phyloP scores from a whole-genome alignment of 2,329 filamentous ascomycete species.

The Exophiala mesophila region DNA sequence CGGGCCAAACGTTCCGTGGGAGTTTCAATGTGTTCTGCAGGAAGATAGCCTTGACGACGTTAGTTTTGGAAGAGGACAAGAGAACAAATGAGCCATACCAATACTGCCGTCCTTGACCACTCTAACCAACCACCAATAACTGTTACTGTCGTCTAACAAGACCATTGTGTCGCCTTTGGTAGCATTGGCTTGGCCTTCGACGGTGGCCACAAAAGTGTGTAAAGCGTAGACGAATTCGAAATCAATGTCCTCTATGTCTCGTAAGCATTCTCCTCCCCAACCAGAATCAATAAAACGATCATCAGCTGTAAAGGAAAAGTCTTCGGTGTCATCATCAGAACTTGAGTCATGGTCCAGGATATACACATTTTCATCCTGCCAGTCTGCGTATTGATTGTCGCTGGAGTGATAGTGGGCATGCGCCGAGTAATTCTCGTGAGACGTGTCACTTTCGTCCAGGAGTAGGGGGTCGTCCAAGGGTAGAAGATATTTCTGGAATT shows the following conservation, averaged over 20 bases:
- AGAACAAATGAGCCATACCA: slow-evolving; percentile 43
- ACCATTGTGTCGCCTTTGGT: slow-evolving; percentile 99
- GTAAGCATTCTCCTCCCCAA: slow-evolving; percentile 81
- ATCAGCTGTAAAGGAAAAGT: slow-evolving; percentile 54
- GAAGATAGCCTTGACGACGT: slow-evolving; percentile 69
- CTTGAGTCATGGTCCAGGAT: slow-evolving; percentile 42
- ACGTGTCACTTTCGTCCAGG: slow-evolving; percentile 24
- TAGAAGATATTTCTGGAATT: slow-evolving; percentile 36
- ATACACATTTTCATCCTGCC: slow-evolving; percentile 33
- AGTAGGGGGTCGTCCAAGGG: slow-evolving; percentile 41
- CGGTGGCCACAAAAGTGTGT: slow-evolving; percentile 95
- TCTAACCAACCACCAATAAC: slow-evolving; percentile 98
- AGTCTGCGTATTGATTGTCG: slow-evolving; percentile 21
- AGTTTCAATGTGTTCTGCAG: slow-evolving; percentile 96
- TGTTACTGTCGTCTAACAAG: slow-evolving; percentile 94
- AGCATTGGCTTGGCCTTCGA: slow-evolving; percentile 96
- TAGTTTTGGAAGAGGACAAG: slow-evolving; percentile 17
- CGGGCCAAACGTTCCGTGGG: slow-evolving; percentile 90
- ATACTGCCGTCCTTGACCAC: slow-evolving; percentile 98
- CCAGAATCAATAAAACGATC: slow-evolving; percentile 64
- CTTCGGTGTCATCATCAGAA: slow-evolving; percentile 57
- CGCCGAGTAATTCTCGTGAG: slow-evolving; percentile 8
- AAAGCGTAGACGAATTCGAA: slow-evolving; percentile 99
- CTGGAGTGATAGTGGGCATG: slow-evolving; percentile 10
- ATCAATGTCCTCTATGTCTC: slow-evolving; percentile 93